phyloP scores from a whole-genome alignment of 441 rosid species.

The Gossypium lobatum region DNA sequence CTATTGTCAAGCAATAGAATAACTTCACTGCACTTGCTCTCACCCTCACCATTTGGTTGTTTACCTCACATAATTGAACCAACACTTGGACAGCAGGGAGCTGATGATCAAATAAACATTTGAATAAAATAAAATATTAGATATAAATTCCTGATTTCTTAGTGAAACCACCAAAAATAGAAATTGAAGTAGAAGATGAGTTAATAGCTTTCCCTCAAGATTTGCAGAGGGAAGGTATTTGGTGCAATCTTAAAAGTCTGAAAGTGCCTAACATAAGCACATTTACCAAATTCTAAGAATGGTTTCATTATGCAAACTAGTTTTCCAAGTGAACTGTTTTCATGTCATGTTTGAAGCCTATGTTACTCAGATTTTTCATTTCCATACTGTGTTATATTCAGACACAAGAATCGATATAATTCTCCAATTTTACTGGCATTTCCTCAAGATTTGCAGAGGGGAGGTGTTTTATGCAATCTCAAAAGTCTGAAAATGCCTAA shows the following conservation, averaged over 20 bases:
- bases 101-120: constrained; percentile 16
- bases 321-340: not conserved
- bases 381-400: not conserved
- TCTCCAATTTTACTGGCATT: not conserved
- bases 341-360: not conserved
- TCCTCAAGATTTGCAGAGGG: not conserved
- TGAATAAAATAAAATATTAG: not conserved
- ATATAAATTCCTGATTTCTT: not conserved
- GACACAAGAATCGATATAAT: too few species aligned
- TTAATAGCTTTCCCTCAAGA: not conserved
- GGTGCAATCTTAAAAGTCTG: not conserved
- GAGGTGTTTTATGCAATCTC: not conserved
- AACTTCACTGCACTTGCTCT: constrained; percentile 37
- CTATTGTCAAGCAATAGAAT: constrained; percentile 32
- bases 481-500: not conserved
- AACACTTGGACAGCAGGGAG: constrained; percentile 35
- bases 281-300: not conserved
- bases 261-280: not conserved
- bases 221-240: not conserved
- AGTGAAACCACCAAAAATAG: not conserved
- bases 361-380: not conserved
- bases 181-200: not conserved
- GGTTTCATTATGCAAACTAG: not conserved
- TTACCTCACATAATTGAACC: constrained; percentile 32
- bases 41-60: constrained; percentile 20